phyloP scores from a whole-genome alignment of 1,284 basidiomycete genomes.

The Coniferiporia sulphurascens region DNA sequence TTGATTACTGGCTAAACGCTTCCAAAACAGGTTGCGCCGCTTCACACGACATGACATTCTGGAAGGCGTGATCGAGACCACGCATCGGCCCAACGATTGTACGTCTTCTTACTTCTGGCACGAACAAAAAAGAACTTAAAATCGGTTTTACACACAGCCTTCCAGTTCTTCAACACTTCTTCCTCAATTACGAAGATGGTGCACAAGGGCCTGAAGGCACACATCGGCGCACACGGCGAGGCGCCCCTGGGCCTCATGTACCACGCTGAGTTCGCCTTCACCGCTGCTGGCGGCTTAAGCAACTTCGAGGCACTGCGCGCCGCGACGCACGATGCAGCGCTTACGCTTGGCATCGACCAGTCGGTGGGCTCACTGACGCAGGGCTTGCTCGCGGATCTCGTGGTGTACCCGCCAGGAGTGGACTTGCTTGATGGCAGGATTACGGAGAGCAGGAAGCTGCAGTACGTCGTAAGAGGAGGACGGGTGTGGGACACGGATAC shows the following conservation, averaged over 20 bases:
- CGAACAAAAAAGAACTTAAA: neutral
- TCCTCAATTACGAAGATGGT: conserved; percentile 63
- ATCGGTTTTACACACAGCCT: conserved; percentile 38
- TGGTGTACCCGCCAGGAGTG: conserved; percentile 55
- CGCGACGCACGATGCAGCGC: conserved; percentile 59
- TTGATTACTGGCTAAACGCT: neutral
- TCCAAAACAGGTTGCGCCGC: conserved; percentile 44
- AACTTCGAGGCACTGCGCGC: conserved; percentile 56
- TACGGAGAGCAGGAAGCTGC: conserved; percentile 42
- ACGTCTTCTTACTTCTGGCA: conserved; percentile 23
- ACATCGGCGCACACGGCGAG: conserved; percentile 75
- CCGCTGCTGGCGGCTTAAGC: conserved; percentile 48
- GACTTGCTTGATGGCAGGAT: conserved; percentile 53
- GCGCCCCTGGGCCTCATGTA: conserved; percentile 69
- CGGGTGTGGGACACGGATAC: conserved; percentile 60
- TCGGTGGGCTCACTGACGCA: conserved; percentile 57
- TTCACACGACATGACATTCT: conserved; percentile 62
- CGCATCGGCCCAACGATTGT: conserved; percentile 55
- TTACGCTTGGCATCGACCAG: conserved; percentile 53
- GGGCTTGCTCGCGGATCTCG: conserved; percentile 65
- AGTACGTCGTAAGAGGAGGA: conserved; percentile 55
- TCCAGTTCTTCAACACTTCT: conserved; percentile 63
- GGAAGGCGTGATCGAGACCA: conserved; percentile 57
- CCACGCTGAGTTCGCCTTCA: conserved; percentile 65
- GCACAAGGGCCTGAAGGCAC: conserved; percentile 49